Conservation (phyloP, 2,329 filamentous ascomycete species). For the Aplosporella prunicola region DNA sequence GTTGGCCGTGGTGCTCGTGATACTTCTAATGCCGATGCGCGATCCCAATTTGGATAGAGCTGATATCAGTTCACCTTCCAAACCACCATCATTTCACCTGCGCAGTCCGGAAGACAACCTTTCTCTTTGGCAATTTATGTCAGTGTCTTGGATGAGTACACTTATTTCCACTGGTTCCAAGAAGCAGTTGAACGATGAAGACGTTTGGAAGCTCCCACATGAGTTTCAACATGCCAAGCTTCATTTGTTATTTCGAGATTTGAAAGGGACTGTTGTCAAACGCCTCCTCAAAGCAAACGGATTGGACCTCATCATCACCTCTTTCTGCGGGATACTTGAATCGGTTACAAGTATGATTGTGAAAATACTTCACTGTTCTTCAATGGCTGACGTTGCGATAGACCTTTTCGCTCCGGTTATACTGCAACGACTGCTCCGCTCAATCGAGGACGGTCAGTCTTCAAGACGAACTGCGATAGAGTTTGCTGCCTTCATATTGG, state of each 20-base stretch:
- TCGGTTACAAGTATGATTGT: conserved; percentile 41
- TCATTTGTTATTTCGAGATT: conserved; percentile 62
- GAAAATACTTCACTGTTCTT: neutral
- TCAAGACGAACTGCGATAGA: conserved; percentile 48
- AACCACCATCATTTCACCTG: conserved; percentile 47
- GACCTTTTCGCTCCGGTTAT: conserved; percentile 51
- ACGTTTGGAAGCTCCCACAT: conserved; percentile 71
- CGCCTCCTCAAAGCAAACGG: conserved; percentile 68
- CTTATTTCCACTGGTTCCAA: conserved; percentile 56
- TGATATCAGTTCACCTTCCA: conserved; percentile 51
- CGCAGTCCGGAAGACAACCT: conserved; percentile 73
- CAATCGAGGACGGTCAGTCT: conserved; percentile 48
- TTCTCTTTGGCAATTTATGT: conserved; percentile 74
- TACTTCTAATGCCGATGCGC: conserved; percentile 62
- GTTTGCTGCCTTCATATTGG: conserved; percentile 55
- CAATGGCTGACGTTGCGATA: no score
- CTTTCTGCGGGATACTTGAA: conserved; percentile 54
- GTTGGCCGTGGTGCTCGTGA: conserved; percentile 38
- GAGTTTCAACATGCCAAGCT: conserved; percentile 74
- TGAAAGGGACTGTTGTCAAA: conserved; percentile 61
- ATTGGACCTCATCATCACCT: conserved; percentile 63
- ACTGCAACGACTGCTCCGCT: conserved; percentile 60
- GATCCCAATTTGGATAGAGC: conserved; percentile 45
- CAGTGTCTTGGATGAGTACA: conserved; percentile 71
- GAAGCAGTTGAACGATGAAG: conserved; percentile 62